These are phyloP conservation scores for Colletotrichum sp. DNA, from an alignment of 2,329 filamentous ascomycete genomes.

Conservation along the genomic window DNA sequence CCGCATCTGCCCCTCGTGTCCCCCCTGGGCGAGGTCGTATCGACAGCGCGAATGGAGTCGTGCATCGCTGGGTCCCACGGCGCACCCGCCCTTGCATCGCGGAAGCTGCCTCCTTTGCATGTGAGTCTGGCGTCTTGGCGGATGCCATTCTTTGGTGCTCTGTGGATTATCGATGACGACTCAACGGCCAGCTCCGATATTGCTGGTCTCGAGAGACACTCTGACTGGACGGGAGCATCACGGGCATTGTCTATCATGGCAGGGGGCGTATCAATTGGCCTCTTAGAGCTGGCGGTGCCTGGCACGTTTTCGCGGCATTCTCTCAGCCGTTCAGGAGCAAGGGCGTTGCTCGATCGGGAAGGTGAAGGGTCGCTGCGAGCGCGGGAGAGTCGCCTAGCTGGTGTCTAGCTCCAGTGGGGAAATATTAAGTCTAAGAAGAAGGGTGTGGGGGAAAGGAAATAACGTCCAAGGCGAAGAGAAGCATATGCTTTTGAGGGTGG, in stretches of 20 bases:
- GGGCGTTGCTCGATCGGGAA: conserved; percentile 13
- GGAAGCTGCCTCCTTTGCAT: conserved; percentile 7
- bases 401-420: conserved; percentile 11
- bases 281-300: conserved; percentile 22
- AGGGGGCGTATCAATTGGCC: conserved; percentile 25
- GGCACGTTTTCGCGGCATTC: conserved; percentile 20
- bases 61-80: conserved; percentile 2
- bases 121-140: neutral
- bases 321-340: neutral
- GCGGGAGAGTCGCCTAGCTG: conserved; percentile 15
- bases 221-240: conserved; percentile 8
- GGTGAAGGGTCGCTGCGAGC: conserved; percentile 7
- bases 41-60: neutral
- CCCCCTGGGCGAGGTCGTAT: neutral
- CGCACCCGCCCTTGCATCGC: conserved; percentile 17
- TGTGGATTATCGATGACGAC: neutral
- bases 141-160: neutral
- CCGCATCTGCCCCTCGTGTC: neutral
- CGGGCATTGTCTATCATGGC: neutral
- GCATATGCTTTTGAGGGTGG: neutral
- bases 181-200: conserved; percentile 16
- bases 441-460: neutral
- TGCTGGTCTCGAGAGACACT: neutral
- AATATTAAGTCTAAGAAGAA: neutral
- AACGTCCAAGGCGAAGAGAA: neutral